Evolutionary conservation across 208 protist genomes (phyloP).

Genomic region (Leishmania turanica): DNA sequence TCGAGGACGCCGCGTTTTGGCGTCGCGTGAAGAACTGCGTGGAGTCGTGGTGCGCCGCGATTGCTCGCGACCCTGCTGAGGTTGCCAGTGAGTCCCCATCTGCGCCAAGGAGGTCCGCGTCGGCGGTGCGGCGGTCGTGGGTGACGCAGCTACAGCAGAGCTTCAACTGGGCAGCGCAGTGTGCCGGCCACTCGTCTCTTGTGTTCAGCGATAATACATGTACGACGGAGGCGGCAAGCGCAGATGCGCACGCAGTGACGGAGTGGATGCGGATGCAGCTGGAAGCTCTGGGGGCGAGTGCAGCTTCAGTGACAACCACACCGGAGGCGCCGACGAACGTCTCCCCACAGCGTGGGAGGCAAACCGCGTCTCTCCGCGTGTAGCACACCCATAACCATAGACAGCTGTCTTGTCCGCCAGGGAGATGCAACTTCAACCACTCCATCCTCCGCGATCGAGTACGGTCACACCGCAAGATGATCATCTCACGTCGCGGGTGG

Average conservation of each 20-base stretch:
- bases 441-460: background rate
- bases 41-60: slow-evolving; percentile 19
- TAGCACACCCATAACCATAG: background rate
- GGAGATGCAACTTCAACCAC: background rate
- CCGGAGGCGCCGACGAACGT: background rate
- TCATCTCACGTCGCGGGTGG: background rate
- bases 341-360: background rate
- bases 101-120: background rate
- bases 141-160: slow-evolving; percentile 40
- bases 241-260: background rate
- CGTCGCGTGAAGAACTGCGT: slow-evolving; percentile 32
- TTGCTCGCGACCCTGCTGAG: background rate
- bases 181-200: slow-evolving; percentile 45
- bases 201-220: slow-evolving; percentile 23
- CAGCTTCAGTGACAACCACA: background rate
- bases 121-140: slow-evolving; percentile 1
- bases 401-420: background rate
- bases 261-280: slow-evolving; percentile 9
- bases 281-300: background rate
- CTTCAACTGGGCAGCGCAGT: slow-evolving; percentile 61
- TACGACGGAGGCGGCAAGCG: background rate
- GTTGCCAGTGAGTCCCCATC: background rate
- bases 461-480: background rate
- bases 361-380: background rate
- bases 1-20: slow-evolving; percentile 50